Evolutionary conservation across 345 rosid genomes (phyloP).

Genomic region (Rhizophora mangle): DNA sequence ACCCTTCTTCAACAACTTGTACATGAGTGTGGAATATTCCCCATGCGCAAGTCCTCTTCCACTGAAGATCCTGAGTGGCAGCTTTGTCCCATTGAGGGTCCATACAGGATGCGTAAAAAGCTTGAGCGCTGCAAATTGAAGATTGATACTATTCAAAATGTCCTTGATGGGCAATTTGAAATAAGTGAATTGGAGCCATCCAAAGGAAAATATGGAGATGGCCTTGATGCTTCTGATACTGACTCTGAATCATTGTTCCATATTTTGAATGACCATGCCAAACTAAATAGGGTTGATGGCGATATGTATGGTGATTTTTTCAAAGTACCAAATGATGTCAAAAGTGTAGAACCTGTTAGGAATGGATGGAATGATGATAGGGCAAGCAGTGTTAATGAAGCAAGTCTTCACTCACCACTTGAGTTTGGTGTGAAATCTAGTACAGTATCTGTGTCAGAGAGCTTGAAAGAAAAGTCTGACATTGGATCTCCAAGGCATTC

Average conservation of each 20-base stretch:
- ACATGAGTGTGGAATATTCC: conserved; percentile 94
- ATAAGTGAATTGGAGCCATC: conserved; percentile 60
- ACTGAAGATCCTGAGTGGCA: conserved; percentile 88
- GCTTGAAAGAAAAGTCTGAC: conserved; percentile 66
- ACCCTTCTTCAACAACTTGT: conserved; percentile 94
- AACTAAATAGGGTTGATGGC: conserved; percentile 34
- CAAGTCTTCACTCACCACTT: conserved; percentile 95
- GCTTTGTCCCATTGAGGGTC: conserved; percentile 99
- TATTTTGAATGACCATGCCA: conserved; percentile 41
- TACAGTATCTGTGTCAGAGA: conserved; percentile 69
- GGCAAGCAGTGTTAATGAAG: conserved; percentile 84
- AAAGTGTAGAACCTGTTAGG: conserved; percentile 53
- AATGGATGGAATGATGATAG: conserved; percentile 88
- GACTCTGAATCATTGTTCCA: conserved; percentile 66
- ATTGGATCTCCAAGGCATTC: conserved; percentile 75
- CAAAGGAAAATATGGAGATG: conserved; percentile 52
- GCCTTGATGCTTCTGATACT: conserved; percentile 57
- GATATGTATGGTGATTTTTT: conserved; percentile 63
- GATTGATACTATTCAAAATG: conserved; percentile 78
- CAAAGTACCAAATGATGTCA: conserved; percentile 48
- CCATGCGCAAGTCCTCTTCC: conserved; percentile 57
- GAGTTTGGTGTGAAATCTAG: conserved; percentile 89
- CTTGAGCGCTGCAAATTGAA: conserved; percentile 82
- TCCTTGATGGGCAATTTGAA: conserved; percentile 72
- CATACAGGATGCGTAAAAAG: conserved; percentile 99